Evolutionary conservation across 306 rosid species (phyloP).

Genomic region (Vachellia collinsii): DNA sequence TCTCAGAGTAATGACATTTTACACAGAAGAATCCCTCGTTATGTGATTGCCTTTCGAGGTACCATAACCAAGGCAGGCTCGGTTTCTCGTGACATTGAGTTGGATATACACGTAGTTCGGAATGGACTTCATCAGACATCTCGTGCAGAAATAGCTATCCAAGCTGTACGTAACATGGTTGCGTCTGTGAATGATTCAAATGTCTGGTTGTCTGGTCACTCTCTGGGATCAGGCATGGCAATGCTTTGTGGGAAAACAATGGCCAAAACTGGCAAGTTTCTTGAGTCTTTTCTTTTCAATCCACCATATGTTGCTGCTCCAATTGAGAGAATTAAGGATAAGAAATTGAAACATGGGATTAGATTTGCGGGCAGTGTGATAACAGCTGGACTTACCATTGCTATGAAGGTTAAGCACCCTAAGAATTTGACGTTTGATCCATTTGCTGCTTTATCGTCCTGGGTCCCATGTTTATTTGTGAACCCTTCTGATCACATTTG

Average conservation of each 20-base stretch:
- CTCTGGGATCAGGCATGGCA: conserved; percentile 90
- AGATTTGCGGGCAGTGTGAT: conserved; percentile 78
- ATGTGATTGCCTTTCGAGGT: conserved; percentile 87
- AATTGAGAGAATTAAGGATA: conserved; percentile 74
- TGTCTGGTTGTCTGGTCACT: conserved; percentile 94
- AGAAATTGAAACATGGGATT: conserved; percentile 78
- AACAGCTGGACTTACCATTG: conserved; percentile 85
- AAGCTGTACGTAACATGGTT: conserved; percentile 75
- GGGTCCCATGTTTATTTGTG: conserved; percentile 82
- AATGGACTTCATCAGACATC: conserved; percentile 84
- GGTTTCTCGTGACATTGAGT: conserved; percentile 71
- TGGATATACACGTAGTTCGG: conserved; percentile 68
- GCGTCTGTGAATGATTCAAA: conserved; percentile 76
- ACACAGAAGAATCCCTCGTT: conserved; percentile 65
- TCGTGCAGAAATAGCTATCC: conserved; percentile 78
- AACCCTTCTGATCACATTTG: conserved; percentile 77
- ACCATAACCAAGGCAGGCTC: conserved; percentile 70
- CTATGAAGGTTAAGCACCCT: conserved; percentile 61
- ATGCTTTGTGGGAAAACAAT: conserved; percentile 86
- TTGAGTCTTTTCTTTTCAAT: conserved; percentile 81
- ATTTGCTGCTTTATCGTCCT: conserved; percentile 66
- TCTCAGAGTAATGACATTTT: conserved; percentile 46
- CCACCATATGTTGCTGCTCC: conserved; percentile 87
- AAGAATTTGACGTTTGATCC: conserved; percentile 46
- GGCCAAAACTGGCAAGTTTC: conserved; percentile 62